Evolutionary conservation across 768 basidiomycete genomes (phyloP), one percentile per base, ranked within the genome.

Genomic region (Macrocybe gigantea): DNA sequence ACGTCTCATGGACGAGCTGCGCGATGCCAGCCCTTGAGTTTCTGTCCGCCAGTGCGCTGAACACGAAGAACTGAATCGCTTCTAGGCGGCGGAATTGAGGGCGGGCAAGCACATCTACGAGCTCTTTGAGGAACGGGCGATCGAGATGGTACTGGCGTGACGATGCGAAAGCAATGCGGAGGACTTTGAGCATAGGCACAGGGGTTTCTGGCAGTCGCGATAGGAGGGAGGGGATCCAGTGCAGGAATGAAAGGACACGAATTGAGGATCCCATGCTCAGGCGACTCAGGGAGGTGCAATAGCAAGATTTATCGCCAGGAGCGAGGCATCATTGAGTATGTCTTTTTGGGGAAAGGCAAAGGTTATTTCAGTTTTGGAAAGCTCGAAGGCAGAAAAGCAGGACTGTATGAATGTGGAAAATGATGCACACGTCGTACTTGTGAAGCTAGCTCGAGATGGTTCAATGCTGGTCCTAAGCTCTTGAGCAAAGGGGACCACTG

Each of bases 81-180:
- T 59, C 47, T 22, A 64, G 45, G 1, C 29, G 36, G 10, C 44
- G 45, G 42, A 59, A 65, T 39, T 59, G 53, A n/a, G 59, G 52
- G 12, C 49, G 43, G 15, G 51, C 37, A 10, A 65, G 47, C 12
- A 58, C 48, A 8, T 52, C 37, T 3, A 56, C 50, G 14, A 67
- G 53, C 45, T 41, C 50, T 15, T 56, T 48, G 9, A 65, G 54
- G 48, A 58, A 56, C 7, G 63, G 61, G 5, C 49, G 53, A 40
- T 67, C 64, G 15, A 65, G 59, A 41, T 61, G 58, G 39, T 64
- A 63, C 51, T 65, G 65, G 3, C 58, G 56, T 7, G 65, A 64
- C 7, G 60, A 60, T 7, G 61, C 55, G 36, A 64, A 65, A 6
- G 55, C 56, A 8, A 65, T 54, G 32, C 57, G 55, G 12, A 67